Conservation (phyloP, 345 rosid species). For the Zanthoxylum bungeanum region DNA sequence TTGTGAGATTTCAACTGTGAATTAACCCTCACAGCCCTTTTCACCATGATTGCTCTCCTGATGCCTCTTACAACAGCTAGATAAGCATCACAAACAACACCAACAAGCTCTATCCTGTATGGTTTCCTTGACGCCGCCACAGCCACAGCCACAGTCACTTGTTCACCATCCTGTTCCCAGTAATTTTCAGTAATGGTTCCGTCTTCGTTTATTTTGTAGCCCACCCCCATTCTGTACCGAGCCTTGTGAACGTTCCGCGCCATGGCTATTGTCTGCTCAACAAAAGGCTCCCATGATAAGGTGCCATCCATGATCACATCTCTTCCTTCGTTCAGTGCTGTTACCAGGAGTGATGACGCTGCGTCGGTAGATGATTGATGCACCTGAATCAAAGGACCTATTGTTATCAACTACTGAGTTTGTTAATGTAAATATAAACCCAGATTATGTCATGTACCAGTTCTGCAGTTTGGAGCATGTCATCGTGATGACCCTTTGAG, state of each 20-base stretch:
- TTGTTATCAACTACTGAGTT: neutral
- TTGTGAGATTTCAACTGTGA: constrained; percentile 83
- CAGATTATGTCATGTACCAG: constrained; percentile 35
- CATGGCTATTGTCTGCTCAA: constrained; percentile 81
- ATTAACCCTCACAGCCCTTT: constrained; percentile 82
- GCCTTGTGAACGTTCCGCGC: constrained; percentile 71
- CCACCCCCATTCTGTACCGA: constrained; percentile 76
- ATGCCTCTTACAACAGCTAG: constrained; percentile 87
- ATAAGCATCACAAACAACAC: constrained; percentile 91
- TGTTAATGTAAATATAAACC: neutral
- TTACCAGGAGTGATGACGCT: constrained; percentile 84
- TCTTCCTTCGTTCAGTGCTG: constrained; percentile 92
- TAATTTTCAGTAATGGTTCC: constrained; percentile 68
- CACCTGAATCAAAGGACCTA: constrained; percentile 42
- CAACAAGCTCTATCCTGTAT: constrained; percentile 75
- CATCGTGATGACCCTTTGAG: constrained; percentile 70
- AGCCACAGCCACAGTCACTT: too few species aligned
- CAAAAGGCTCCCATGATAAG: constrained; percentile 88
- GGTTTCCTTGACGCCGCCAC: constrained; percentile 67
- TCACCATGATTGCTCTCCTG: constrained; percentile 78
- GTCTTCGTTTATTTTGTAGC: constrained; percentile 62
- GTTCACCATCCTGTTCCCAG: constrained; percentile 76
- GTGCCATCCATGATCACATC: constrained; percentile 97
- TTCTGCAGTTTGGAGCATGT: constrained; percentile 87
- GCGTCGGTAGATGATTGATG: constrained; percentile 89